phyloP scores from a whole-genome alignment of 768 basidiomycete species.

The Phallus indusiatus region DNA sequence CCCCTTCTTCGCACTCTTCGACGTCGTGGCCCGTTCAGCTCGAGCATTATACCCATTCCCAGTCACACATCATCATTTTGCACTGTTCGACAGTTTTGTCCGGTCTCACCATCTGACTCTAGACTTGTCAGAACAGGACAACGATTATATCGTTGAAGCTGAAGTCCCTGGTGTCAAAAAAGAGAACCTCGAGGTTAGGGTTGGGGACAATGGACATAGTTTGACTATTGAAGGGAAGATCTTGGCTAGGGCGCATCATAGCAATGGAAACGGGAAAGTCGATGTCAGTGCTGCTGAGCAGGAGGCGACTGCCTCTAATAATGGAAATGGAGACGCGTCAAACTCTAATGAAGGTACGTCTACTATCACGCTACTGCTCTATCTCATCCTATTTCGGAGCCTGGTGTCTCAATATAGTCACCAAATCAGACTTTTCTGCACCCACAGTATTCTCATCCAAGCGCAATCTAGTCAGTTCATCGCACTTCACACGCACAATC shows the following conservation, averaged over 20 bases:
- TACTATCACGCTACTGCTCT: not conserved
- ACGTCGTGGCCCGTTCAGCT: constrained; percentile 36
- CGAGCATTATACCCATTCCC: not conserved
- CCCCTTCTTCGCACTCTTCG: constrained; percentile 67
- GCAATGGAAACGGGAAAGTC: not conserved
- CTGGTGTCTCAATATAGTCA: not conserved
- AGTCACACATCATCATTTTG: constrained; percentile 21
- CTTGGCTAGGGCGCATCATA: constrained; percentile 1
- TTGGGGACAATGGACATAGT: constrained; percentile 62
- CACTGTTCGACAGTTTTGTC: constrained; percentile 36
- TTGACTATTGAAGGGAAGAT: constrained; percentile 65
- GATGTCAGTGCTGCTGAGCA: not conserved
- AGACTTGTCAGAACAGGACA: constrained; percentile 57
- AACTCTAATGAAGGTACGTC: not conserved
- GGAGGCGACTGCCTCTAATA: not conserved
- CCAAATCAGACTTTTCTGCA: not conserved
- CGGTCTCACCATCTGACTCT: constrained; percentile 36
- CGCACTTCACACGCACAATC: constrained; percentile 58
- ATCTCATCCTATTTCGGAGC: not conserved
- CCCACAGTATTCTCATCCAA: constrained; percentile 43
- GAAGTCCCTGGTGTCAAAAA: constrained; percentile 74
- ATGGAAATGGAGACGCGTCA: not conserved
- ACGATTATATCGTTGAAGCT: constrained; percentile 61
- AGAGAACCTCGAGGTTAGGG: constrained; percentile 60
- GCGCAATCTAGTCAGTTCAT: constrained; percentile 45